Conservation (phyloP, 805 yeast genomes). For the Maudiozyma bulderi region DNA sequence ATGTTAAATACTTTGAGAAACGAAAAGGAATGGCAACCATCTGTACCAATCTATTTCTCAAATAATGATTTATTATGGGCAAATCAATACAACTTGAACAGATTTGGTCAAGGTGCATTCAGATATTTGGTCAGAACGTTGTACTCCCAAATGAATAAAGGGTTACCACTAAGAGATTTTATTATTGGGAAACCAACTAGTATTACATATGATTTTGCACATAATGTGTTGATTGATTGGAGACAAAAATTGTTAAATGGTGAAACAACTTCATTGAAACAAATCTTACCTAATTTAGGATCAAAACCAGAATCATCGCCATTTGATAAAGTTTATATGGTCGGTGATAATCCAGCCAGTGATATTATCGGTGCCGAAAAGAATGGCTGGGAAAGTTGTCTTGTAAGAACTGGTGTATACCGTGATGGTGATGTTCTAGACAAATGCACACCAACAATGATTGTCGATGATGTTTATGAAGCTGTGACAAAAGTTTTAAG, state of each 20-base stretch:
- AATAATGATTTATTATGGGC: constrained; percentile 86
- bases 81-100: constrained; percentile 62
- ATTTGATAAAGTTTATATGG: constrained; percentile 74
- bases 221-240: constrained; percentile 53
- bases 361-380: constrained; percentile 85
- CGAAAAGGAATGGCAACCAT: constrained; percentile 33
- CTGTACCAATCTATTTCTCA: constrained; percentile 67
- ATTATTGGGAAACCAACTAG: constrained; percentile 76
- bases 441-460: constrained; percentile 37
- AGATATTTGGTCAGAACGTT: constrained; percentile 52
- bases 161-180: constrained; percentile 39
- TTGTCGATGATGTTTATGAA: constrained; percentile 41
- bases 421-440: constrained; percentile 40
- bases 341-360: constrained; percentile 92
- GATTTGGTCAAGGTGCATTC: constrained; percentile 90
- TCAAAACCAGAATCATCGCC: constrained; percentile 33
- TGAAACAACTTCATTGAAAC: constrained; percentile 9
- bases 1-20: constrained; percentile 49
- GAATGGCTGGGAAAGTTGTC: constrained; percentile 81
- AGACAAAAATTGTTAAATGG: constrained; percentile 29
- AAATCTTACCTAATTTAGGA: constrained; percentile 38
- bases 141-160: constrained; percentile 44
- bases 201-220: constrained; percentile 76
- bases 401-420: constrained; percentile 85
- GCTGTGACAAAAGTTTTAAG: constrained; percentile 35